Conservation (phyloP, 1,139 yeast genomes). For the Geotrichum cucujoidarum region DNA sequence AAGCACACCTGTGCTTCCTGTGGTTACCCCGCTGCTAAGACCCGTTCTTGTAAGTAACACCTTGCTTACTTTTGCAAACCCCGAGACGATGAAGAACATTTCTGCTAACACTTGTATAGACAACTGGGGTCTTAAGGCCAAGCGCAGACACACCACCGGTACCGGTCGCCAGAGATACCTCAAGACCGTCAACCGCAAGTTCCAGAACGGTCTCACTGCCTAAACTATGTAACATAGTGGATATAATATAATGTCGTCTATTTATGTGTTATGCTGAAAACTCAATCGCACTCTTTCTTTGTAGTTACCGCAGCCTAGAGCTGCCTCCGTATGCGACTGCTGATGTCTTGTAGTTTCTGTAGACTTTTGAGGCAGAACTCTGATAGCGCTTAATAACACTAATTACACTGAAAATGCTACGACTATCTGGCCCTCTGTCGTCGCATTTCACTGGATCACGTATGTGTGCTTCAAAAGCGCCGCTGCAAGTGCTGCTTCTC, state of each 20-base stretch:
- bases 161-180: conserved; percentile 99
- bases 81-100: not conserved
- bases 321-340: no score
- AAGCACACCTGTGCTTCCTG: conserved; percentile 98
- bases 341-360: no score
- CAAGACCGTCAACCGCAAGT: conserved; percentile 94
- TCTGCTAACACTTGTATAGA: conserved; percentile 34
- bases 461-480: no score
- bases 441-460: no score
- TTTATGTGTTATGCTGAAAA: conserved; percentile 6
- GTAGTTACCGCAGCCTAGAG: no score
- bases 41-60: conserved; percentile 53
- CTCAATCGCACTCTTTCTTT: no score
- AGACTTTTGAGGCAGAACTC: no score
- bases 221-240: conserved; percentile 42
- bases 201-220: conserved; percentile 98
- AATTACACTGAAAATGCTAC: no score
- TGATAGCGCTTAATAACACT: no score
- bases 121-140: conserved; percentile 99
- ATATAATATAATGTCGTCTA: conserved; percentile 4
- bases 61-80: not conserved
- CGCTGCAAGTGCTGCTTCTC: no score
- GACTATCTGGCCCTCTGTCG: no score
- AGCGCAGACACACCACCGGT: conserved; percentile 80
- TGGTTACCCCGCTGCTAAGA: conserved; percentile 99